Conservation (phyloP, 805 yeast species). For the Starmerella tilneyi region DNA sequence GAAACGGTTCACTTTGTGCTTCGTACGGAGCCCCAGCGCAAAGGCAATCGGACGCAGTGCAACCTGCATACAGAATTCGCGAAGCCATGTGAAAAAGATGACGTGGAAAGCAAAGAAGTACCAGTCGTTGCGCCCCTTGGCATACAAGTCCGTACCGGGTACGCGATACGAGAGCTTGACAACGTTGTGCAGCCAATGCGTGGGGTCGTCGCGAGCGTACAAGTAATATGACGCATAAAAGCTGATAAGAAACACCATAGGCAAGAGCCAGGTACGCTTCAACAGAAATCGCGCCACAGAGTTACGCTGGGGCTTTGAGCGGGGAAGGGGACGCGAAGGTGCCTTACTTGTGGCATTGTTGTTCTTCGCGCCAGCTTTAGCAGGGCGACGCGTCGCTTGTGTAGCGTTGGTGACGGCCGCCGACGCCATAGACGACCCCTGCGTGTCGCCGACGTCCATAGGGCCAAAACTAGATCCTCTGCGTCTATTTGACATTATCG, state of each 20-base stretch:
- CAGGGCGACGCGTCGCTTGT: slow-evolving; percentile 13
- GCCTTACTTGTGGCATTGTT: too few species aligned
- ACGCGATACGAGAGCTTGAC: slow-evolving; percentile 25
- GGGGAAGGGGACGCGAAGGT: too few species aligned
- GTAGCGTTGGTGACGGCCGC: slow-evolving; percentile 17
- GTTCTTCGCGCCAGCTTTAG: too few species aligned
- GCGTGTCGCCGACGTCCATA: slow-evolving; percentile 26
- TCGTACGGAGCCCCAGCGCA: slow-evolving; percentile 41
- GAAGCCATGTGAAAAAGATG: slow-evolving; percentile 74
- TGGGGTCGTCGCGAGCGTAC: slow-evolving; percentile 15
- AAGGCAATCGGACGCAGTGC: slow-evolving; percentile 63
- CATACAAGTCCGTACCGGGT: slow-evolving; percentile 48
- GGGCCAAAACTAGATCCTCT: slow-evolving; percentile 26
- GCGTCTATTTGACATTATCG: slow-evolving; percentile 12
- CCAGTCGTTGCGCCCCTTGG: slow-evolving; percentile 78
- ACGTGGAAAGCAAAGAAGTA: slow-evolving; percentile 69
- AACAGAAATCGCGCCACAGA: slow-evolving; percentile 1
- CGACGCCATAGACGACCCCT: slow-evolving; percentile 24
- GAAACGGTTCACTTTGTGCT: slow-evolving; percentile 61
- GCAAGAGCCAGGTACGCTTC: slow-evolving; percentile 23
- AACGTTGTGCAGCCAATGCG: slow-evolving; percentile 22
- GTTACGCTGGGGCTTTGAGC: too few species aligned
- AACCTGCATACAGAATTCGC: slow-evolving; percentile 85
- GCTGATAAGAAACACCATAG: slow-evolving; percentile 15
- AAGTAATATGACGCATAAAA: slow-evolving; percentile 17